phyloP scores from a whole-genome alignment of 805 yeast genomes.

The Ogataea pignaliae region DNA sequence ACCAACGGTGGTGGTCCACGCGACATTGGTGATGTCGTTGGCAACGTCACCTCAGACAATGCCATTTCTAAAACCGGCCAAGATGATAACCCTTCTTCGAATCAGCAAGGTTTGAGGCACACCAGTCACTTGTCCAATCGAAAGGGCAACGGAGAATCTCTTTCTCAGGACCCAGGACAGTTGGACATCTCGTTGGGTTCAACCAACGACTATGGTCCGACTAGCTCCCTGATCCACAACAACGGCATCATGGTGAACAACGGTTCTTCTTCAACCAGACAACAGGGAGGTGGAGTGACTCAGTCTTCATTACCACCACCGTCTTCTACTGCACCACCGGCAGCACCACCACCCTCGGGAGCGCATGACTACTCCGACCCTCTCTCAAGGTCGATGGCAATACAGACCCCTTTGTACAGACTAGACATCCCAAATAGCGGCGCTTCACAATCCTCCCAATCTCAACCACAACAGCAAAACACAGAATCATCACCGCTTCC shows the following conservation, averaged over 20 bases:
- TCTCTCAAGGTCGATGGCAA: slow-evolving; percentile 16
- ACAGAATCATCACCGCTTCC: slow-evolving; percentile 1
- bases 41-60: slow-evolving; percentile 2
- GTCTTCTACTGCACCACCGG: no score
- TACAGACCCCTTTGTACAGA: slow-evolving; percentile 21
- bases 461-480: neutral
- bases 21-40: neutral
- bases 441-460: no score
- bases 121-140: no score
- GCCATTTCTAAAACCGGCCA: neutral
- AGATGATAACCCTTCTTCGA: neutral
- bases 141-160: no score
- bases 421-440: slow-evolving; percentile 12
- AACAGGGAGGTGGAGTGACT: no score
- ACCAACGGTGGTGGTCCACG: neutral
- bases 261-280: slow-evolving; percentile 6
- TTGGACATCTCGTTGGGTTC: neutral
- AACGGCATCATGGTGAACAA: slow-evolving; percentile 14
- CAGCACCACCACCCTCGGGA: neutral
- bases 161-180: neutral
- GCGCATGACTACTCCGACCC: slow-evolving; percentile 19
- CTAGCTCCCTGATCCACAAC: neutral
- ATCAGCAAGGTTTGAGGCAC: neutral
- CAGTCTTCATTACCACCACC: no score
- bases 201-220: neutral